These are phyloP conservation scores for Coniferiporia sulphurascens DNA, from an alignment of 1,284 basidiomycete species.

Conservation along the genomic window DNA sequence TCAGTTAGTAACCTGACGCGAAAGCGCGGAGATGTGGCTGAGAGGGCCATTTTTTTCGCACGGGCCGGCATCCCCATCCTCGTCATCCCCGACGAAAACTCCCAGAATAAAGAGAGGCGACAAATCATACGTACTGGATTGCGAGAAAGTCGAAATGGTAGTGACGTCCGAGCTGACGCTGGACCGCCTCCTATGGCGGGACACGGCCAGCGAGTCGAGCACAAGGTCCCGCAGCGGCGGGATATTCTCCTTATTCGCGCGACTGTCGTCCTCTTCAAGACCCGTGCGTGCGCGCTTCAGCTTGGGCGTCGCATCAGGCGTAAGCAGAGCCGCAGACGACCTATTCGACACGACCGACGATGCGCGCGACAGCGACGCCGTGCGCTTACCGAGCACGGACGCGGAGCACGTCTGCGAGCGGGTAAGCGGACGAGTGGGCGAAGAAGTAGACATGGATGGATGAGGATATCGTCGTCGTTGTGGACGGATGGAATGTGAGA, in stretches of 20 bases:
- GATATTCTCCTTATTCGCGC: conserved; percentile 71
- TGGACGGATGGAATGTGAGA: neutral
- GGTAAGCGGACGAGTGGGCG: conserved; percentile 12
- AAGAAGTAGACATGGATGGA: neutral
- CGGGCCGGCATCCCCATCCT: no score
- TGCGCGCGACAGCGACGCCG: conserved; percentile 10
- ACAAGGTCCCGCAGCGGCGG: conserved; percentile 46
- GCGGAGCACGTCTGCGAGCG: conserved; percentile 16
- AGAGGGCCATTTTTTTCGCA: neutral
- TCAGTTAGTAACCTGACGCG: conserved; percentile 10
- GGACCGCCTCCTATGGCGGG: conserved; percentile 17
- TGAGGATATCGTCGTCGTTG: neutral
- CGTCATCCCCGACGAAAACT: neutral
- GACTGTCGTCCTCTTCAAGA: conserved; percentile 41
- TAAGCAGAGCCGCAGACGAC: conserved; percentile 31
- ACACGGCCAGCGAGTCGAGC: conserved; percentile 32
- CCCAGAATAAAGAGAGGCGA: neutral
- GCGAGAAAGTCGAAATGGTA: neutral
- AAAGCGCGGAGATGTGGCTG: conserved; percentile 1
- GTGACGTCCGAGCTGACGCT: conserved; percentile 16
- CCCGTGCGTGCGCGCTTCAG: conserved; percentile 56
- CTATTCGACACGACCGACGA: conserved; percentile 10
- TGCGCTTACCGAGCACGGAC: conserved; percentile 16
- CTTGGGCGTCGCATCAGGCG: conserved; percentile 60
- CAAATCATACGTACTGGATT: conserved; percentile 13